Evolutionary conservation across 169 alveolate species (phyloP).

Genomic region (Cryptosporidium sp.): DNA sequence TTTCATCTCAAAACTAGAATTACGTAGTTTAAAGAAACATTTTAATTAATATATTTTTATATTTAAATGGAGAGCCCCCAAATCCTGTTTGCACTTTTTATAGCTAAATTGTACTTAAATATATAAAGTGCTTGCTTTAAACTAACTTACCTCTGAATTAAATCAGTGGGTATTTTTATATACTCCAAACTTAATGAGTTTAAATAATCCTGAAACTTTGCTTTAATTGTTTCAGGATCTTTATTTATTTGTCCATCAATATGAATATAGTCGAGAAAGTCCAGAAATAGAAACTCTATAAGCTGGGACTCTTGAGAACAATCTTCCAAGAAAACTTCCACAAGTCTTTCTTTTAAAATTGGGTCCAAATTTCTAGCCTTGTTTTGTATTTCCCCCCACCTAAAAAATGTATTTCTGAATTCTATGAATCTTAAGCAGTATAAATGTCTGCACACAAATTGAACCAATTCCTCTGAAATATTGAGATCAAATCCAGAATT

Average conservation of each 20-base stretch:
- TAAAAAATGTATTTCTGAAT: background rate
- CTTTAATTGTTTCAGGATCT: background rate
- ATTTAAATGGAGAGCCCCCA: background rate
- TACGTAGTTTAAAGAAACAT: background rate
- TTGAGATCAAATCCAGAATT: background rate
- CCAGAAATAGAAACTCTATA: background rate
- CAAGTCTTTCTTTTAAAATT: background rate
- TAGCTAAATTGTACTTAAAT: background rate
- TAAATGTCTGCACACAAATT: slow-evolving; percentile 33
- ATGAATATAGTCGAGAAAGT: background rate
- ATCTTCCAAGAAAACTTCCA: slow-evolving; percentile 9
- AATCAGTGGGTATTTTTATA: background rate
- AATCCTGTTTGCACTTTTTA: background rate
- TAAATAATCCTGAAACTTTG: background rate
- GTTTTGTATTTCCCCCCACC: background rate
- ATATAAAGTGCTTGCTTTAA: background rate
- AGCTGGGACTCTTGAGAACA: background rate
- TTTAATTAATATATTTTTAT: background rate
- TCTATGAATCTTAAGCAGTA: slow-evolving; percentile 10
- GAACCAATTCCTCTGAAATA: slow-evolving; percentile 21
- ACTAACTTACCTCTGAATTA: background rate
- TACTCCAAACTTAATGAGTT: background rate
- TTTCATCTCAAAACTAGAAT: slow-evolving; percentile 4
- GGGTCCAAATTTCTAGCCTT: background rate
- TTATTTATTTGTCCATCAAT: background rate